Evolutionary conservation across 768 basidiomycete genomes (phyloP), one percentile per base, ranked within the genome.

Genomic region (Agrocybe pediades): DNA sequence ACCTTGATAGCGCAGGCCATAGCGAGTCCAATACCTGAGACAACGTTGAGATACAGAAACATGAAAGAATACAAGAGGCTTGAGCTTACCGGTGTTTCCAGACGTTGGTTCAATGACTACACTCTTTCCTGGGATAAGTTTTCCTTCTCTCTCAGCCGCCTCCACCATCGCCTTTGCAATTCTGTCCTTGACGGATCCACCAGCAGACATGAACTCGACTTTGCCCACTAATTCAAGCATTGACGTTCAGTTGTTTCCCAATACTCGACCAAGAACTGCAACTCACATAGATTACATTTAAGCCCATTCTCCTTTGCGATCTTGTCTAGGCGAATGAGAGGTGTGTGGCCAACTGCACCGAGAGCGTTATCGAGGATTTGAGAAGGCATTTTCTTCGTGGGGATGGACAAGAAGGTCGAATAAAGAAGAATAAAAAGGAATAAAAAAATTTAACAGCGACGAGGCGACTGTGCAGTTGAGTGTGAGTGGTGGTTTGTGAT

Each of bases 101-200:
- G 91, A 92, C 8, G 92, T 97, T 0, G 97, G 93, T 68, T 99
- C 97, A 55, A 99, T 95, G 52, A 98, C 85, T 47, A 95, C 85
- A 60, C 90, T 93, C 71, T 92, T 78, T 0, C 95, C 95, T 1
- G 91, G 90, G 29, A 92, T 79, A 36, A 99, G 83, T 46, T 76
- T 85, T 27, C 95, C 95, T 27, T 92, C 87, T 49, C 78, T 77
- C 76, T 99, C 97, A 6, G 96, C 97, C n/a, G 87, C 83, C 59
- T 94, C 88, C 1, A 98, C 84, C 96, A 99, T 99, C 9, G 92
- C 86, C 69, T 93, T 95, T 23, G 95, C 95, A 49, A 98, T 96
- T 54, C 95, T 79, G 67, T 98, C 96, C 74, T 99, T 99, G 54
- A 98, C 89, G 2, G 90, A 94, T 2, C 96, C 96, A 9, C 96